Evolutionary conservation across 177 flowering plant genomes (phyloP).

Genomic region (Vitis hybrid): DNA sequence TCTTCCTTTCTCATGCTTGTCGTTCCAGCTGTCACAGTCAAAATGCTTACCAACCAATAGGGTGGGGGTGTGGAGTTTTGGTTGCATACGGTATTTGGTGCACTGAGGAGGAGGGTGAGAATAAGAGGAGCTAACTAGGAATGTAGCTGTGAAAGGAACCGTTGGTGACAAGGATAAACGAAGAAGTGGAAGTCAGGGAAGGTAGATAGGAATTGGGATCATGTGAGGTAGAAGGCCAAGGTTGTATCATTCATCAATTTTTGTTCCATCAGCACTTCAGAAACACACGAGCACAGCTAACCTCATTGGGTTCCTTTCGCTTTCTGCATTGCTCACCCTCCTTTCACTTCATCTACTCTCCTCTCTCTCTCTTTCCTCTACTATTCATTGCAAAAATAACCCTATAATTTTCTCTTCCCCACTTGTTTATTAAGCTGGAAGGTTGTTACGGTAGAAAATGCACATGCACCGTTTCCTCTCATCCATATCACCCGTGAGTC

Average conservation of each 20-base stretch:
- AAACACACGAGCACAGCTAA: not conserved
- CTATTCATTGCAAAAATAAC: not conserved
- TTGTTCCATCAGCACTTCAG: not conserved
- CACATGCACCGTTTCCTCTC: not conserved
- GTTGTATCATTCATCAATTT: not conserved
- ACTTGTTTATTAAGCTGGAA: not conserved
- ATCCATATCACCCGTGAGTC: constrained; percentile 10
- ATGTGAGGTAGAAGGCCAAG: not conserved
- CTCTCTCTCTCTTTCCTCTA: not conserved
- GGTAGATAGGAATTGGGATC: not conserved
- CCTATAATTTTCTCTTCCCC: not conserved
- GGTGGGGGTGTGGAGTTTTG: too few species aligned
- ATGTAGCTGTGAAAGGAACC: not conserved
- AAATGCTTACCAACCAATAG: too few species aligned
- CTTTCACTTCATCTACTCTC: not conserved
- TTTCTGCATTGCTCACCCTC: not conserved
- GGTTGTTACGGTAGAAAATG: not conserved
- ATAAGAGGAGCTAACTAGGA: too few species aligned
- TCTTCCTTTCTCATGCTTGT: too few species aligned
- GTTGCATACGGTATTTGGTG: too few species aligned
- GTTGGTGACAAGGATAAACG: not conserved
- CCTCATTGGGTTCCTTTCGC: not conserved
- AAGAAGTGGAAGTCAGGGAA: not conserved
- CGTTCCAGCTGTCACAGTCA: too few species aligned
- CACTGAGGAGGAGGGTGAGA: too few species aligned